Evolutionary conservation across 2,329 filamentous ascomycete genomes (phyloP), one percentile per base, ranked within the genome.

Genomic region (Alternaria sp.): DNA sequence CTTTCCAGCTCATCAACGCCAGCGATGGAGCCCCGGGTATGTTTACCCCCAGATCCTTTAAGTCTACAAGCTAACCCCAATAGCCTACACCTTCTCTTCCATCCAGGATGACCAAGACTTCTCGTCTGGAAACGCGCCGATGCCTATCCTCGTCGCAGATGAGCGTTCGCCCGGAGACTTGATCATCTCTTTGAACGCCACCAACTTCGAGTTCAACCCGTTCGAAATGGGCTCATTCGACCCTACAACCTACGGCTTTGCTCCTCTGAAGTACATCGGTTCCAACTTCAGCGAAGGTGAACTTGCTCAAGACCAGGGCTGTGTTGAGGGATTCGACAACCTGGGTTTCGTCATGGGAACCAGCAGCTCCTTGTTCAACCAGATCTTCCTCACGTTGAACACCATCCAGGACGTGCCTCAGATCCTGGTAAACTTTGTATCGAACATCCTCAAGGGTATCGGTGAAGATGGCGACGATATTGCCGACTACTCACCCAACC

Each of bases 291-390:
- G 84, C 43, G 84, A 81, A 6, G 92, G 92, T 20, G 74, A 77
- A 8, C 78, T 96, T 20, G 81, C 86, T 0, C 75, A 82, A 11
- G 78, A 84, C 59, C 85, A 87, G 46, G 77, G 81, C 26, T 97
- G 94, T 74, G 86, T 96, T 15, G 84, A 86, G 8, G 94, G 94
- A 1, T 94, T 94, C 67, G 94, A 97, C 80, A 94, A 94, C 71
- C 87, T 87, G 23, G 92, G 92, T 7, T 97, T 88, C 75, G 84
- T 97, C 25, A 93, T 97, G 88, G 94, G 94, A 55, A 97, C 94
- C 0, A 93, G 90, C 21, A 93, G 90, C 1, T 91, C 92, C 0
- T 85, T 97, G 2, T 97, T 97, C 85, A 97, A 97, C 81, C 84
- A 89, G 71, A 87, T 92, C 71, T 81, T 97, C 18, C 83, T 94